These are phyloP conservation scores for Colletotrichum ledebouriae DNA, from an alignment of 2,329 filamentous ascomycete genomes.

Conservation along the genomic window DNA sequence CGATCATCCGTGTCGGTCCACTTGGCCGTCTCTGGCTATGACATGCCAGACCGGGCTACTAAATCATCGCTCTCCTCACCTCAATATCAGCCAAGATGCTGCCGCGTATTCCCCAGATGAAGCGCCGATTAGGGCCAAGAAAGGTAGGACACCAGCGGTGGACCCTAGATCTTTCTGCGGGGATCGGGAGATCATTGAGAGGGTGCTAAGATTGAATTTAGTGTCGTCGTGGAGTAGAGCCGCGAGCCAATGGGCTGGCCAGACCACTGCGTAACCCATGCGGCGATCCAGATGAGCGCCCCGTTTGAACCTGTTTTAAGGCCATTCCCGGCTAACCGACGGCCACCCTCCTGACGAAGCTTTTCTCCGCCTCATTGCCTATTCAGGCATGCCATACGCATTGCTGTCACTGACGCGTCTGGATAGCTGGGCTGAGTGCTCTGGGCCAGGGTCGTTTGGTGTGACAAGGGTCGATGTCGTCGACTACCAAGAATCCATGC, in stretches of 20 bases:
- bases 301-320: slow-evolving; percentile 28
- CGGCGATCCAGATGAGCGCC: slow-evolving; percentile 26
- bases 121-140: not conserved
- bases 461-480: slow-evolving; percentile 11
- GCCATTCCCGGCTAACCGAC: slow-evolving; percentile 15
- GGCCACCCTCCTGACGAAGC: slow-evolving; percentile 18
- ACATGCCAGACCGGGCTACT: not conserved
- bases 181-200: slow-evolving; percentile 14
- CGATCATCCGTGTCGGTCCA: slow-evolving; percentile 9
- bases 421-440: not conserved
- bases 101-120: not conserved
- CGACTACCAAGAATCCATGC: slow-evolving; percentile 10
- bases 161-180: slow-evolving; percentile 5
- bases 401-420: not conserved
- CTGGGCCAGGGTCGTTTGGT: not conserved
- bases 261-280: slow-evolving; percentile 20
- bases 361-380: slow-evolving; percentile 35
- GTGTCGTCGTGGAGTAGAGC: slow-evolving; percentile 14
- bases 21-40: not conserved
- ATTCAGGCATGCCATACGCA: slow-evolving; percentile 22
- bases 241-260: slow-evolving; percentile 1
- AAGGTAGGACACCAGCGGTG: not conserved
- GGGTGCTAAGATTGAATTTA: slow-evolving; percentile 26
- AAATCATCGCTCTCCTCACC: not conserved
- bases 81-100: slow-evolving; percentile 2